Conservation (phyloP, 768 basidiomycete genomes). For the Mycena rosella region DNA sequence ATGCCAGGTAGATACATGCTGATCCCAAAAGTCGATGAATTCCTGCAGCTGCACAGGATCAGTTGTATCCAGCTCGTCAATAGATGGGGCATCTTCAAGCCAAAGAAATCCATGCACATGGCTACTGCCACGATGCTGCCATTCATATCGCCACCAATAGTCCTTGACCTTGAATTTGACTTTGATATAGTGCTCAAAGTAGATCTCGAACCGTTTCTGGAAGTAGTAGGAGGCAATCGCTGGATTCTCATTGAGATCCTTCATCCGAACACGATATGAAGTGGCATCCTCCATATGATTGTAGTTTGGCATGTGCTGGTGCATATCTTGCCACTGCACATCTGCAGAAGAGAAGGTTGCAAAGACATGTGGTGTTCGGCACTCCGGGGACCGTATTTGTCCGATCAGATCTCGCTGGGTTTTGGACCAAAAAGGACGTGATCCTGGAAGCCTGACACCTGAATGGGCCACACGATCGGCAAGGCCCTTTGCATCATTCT, state of each 20-base stretch:
- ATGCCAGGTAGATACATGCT: conserved; percentile 37
- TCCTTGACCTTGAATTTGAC: conserved; percentile 35
- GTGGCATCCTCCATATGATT: conserved; percentile 30
- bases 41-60: conserved; percentile 5
- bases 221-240: conserved; percentile 42
- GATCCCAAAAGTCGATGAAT: conserved; percentile 35
- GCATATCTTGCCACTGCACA: conserved; percentile 48
- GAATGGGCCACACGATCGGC: conserved; percentile 35
- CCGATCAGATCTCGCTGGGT: conserved; percentile 25
- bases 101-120: conserved; percentile 46
- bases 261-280: conserved; percentile 18
- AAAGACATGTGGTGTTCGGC: conserved; percentile 42
- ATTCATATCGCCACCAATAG: conserved; percentile 42
- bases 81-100: conserved; percentile 41
- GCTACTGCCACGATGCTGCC: conserved; percentile 40
- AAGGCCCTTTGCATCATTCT: conserved; percentile 31
- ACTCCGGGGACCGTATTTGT: conserved; percentile 38
- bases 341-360: conserved; percentile 45
- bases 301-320: conserved; percentile 45
- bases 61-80: conserved; percentile 29
- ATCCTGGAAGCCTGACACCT: conserved; percentile 38
- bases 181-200: conserved; percentile 32
- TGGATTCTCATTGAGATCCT: conserved; percentile 42
- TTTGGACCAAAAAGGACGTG: conserved; percentile 41
- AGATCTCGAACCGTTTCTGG: conserved; percentile 37